Evolutionary conservation across 2,329 filamentous ascomycete species (phyloP).

Genomic region (Fusarium clavum): DNA sequence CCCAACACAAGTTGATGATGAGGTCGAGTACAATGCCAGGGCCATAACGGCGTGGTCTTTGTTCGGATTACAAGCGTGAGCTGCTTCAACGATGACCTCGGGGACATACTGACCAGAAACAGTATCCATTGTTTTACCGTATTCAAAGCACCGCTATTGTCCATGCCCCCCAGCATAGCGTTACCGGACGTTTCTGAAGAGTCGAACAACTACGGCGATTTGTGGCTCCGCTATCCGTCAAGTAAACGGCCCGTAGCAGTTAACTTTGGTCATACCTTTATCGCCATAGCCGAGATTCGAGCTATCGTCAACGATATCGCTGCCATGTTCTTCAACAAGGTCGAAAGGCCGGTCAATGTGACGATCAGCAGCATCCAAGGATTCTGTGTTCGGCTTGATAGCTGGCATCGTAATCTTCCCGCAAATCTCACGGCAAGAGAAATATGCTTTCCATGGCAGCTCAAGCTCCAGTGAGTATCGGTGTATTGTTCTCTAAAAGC

Average conservation of each 20-base stretch:
- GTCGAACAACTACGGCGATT: neutral
- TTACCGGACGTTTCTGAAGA: rapidly evolving
- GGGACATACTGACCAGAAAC: rapidly evolving
- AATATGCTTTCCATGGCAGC: neutral
- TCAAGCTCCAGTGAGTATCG: slow-evolving; percentile 3
- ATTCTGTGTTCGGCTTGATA: neutral
- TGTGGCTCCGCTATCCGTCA: neutral
- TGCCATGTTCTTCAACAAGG: neutral
- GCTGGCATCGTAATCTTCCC: neutral
- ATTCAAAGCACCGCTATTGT: neutral
- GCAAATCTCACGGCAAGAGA: neutral
- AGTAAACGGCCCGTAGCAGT: neutral
- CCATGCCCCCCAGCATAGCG: neutral
- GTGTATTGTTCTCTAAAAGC: rapidly evolving
- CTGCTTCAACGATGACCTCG: rapidly evolving
- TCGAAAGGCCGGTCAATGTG: rapidly evolving
- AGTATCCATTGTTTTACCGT: neutral
- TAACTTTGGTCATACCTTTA: neutral
- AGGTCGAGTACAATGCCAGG: neutral
- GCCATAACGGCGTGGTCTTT: neutral
- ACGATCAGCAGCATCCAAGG: rapidly evolving
- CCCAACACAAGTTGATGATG: neutral
- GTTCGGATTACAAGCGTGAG: neutral
- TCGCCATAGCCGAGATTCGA: neutral
- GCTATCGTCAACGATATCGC: neutral